These are phyloP conservation scores for Aspergillus cavernicola DNA, from an alignment of 495 filamentous ascomycete species.

Conservation along the genomic window DNA sequence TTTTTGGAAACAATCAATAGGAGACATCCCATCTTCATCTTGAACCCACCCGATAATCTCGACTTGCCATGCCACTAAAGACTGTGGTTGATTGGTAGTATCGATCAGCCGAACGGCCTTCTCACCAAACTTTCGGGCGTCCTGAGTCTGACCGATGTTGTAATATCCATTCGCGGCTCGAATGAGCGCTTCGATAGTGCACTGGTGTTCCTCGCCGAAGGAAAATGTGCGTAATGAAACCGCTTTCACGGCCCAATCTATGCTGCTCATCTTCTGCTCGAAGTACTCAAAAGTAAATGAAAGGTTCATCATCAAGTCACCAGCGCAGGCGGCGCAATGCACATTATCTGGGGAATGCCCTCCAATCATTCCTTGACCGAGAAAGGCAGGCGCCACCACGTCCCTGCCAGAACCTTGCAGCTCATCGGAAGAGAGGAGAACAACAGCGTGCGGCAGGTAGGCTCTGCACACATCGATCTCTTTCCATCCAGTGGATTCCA, in stretches of 20 bases:
- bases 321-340: not conserved
- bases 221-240: not conserved
- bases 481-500: not conserved
- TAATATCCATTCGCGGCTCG: not conserved
- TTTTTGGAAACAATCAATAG: not conserved
- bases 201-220: not conserved
- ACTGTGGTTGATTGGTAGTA: not conserved
- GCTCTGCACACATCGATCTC: not conserved
- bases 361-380: not conserved
- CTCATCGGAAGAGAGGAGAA: not conserved
- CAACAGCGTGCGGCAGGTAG: not conserved
- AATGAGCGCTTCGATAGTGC: not conserved
- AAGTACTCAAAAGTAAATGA: not conserved
- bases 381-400: not conserved
- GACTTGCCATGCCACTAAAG: not conserved
- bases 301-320: not conserved
- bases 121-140: not conserved
- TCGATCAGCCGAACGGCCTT: not conserved
- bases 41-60: not conserved
- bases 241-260: not conserved
- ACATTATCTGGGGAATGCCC: not conserved
- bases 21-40: not conserved
- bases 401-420: not conserved
- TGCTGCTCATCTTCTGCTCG: not conserved
- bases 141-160: not conserved